These are phyloP conservation scores for Bipolaris oryzae DNA, from an alignment of 2,329 filamentous ascomycete species.

Conservation along the genomic window DNA sequence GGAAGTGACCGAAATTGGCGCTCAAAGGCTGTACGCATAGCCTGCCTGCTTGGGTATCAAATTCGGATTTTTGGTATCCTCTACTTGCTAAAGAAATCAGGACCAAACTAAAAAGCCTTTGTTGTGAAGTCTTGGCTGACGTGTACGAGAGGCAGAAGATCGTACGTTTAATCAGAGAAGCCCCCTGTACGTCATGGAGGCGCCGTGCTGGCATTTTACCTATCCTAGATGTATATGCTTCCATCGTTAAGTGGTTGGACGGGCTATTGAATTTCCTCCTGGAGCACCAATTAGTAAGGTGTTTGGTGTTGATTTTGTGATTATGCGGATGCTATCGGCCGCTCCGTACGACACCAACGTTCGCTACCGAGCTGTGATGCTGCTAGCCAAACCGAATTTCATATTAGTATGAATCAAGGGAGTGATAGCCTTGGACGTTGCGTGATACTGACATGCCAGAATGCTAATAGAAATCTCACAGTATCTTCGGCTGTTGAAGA, in stretches of 20 bases:
- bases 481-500: not conserved
- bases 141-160: not conserved
- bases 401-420: slow-evolving; percentile 1
- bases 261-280: not conserved
- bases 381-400: slow-evolving; percentile 4
- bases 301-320: slow-evolving; percentile 14
- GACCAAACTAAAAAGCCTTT: not conserved
- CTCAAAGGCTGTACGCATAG: slow-evolving; percentile 31
- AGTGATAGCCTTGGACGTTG: not conserved
- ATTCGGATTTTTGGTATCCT: slow-evolving; percentile 2
- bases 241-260: not conserved
- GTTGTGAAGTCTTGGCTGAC: slow-evolving; percentile 1
- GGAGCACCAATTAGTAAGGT: slow-evolving; percentile 19
- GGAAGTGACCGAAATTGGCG: slow-evolving; percentile 27
- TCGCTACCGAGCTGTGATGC: slow-evolving; percentile 36
- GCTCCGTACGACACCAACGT: slow-evolving; percentile 39
- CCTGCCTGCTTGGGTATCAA: slow-evolving; percentile 12
- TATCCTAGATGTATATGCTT: not conserved
- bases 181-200: not conserved
- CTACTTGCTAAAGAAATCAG: not conserved
- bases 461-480: not conserved
- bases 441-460: not conserved
- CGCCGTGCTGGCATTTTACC: not conserved
- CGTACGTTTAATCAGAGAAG: not conserved
- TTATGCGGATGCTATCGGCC: slow-evolving; percentile 37